Evolutionary conservation across 768 basidiomycete genomes (phyloP), one percentile per base, ranked within the genome.

Genomic region (Xerocomus spinulosus): DNA sequence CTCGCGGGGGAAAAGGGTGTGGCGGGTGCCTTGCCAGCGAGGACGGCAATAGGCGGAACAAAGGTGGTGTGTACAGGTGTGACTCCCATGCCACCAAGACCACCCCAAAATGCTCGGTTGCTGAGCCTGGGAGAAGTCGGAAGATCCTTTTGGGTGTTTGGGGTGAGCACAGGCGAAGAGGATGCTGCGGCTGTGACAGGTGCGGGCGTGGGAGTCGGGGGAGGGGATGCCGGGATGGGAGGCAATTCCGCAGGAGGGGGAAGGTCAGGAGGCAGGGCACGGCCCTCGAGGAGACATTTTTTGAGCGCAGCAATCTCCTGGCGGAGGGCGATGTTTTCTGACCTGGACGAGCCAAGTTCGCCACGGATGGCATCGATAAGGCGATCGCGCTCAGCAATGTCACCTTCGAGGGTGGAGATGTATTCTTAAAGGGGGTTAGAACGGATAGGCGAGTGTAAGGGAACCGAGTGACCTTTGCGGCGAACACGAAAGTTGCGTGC

Each of bases 401-500:
- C 91, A 46, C 82, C 83, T 64, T 99, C 96, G 44, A 99, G 83
- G 0, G 91, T 92, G 9, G 85, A 79, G 52, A 98, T 96, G 66
- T 99, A 97, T 66, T 97, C 91, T 92, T 29, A 9, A 17, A 1
- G 6, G 12, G 9, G 36, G 8, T 50, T 20, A 56, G 42, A 35
- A 8, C 9, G 15, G 7, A 7, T 9, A 6, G 10, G 15, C 3
- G 36, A 2, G 24, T 14, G 2, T 2, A 9, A n/a, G 18, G 23
- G 3, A n/a, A 9, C 8, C 2, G 5, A 62, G 68, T 39, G 24
- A 88, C 91, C 94, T 74, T 97, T 98, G 66, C 93, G 76, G 30
- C 95, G 73, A 24, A 92, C 89, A n/a, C 95, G 78, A 70, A 97
- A 97, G 64, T 95, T 96, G 45, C 94, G 73, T 0, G 95, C 95